Percentiles rank a stretch among this genome's conserved stretches.
phyloP scores from a whole-genome alignment of 768 basidiomycete genomes.

The Hypholoma fasciculare region DNA sequence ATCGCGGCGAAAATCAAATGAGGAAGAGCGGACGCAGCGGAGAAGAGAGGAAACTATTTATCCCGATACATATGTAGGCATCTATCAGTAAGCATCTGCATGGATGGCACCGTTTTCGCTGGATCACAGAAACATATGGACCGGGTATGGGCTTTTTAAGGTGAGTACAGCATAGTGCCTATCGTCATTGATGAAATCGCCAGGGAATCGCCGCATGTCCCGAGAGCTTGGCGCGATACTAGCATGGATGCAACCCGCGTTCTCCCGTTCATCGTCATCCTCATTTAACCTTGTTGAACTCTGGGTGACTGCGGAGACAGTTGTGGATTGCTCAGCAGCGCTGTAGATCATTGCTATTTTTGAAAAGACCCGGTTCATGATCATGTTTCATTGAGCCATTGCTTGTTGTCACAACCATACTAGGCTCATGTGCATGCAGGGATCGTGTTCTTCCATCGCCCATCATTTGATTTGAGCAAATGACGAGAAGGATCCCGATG shows the following conservation, averaged over 20 bases:
- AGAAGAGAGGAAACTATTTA: neutral
- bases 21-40: slow-evolving; percentile 12
- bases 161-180: slow-evolving; percentile 15
- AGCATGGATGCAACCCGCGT: slow-evolving; percentile 13
- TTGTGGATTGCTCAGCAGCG: slow-evolving; percentile 15
- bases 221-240: neutral
- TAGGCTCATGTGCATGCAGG: slow-evolving; percentile 9
- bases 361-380: slow-evolving; percentile 13
- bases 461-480: slow-evolving; percentile 16
- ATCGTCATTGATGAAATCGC: slow-evolving; percentile 18
- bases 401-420: slow-evolving; percentile 17
- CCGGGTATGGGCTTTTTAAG: slow-evolving; percentile 10
- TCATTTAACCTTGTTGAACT: slow-evolving; percentile 10
- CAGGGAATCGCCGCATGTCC: slow-evolving; percentile 10
- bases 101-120: slow-evolving; percentile 8
- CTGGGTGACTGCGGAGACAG: slow-evolving; percentile 17
- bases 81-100: slow-evolving; percentile 12
- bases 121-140: slow-evolving; percentile 8
- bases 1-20: slow-evolving; percentile 56
- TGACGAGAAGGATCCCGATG: slow-evolving; percentile 8
- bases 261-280: slow-evolving; percentile 16
- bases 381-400: slow-evolving; percentile 9
- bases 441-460: slow-evolving; percentile 4
- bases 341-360: slow-evolving; percentile 24
- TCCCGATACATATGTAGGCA: too few species aligned